Percentiles rank a stretch among this genome's conserved stretches.
Evolutionary conservation across 1,139 yeast genomes (phyloP).

Genomic region (Protomyces inundatus): DNA sequence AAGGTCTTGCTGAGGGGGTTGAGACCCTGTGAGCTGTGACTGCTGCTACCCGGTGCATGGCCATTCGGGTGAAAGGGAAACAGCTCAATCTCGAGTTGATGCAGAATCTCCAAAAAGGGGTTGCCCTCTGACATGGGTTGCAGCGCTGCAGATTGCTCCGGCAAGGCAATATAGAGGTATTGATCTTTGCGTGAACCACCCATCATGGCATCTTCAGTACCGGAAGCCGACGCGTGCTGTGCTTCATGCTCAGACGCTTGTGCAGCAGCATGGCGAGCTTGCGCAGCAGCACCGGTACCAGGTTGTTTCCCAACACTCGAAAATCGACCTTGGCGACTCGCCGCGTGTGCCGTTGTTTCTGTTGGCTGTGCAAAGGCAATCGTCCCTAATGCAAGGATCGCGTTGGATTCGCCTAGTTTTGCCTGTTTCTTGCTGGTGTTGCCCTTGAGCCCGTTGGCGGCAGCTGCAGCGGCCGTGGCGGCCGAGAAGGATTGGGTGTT

Average conservation of each 20-base stretch:
- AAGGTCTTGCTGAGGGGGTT: neutral
- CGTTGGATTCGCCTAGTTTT: slow-evolving; percentile 2
- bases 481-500: neutral
- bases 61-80: neutral
- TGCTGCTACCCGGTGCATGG: neutral
- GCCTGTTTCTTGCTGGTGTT: neutral
- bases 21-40: neutral
- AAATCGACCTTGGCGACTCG: neutral
- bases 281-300: neutral
- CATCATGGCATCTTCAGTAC: slow-evolving; percentile 9
- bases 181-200: slow-evolving; percentile 20
- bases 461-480: too few species aligned
- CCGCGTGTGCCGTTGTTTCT: neutral
- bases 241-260: neutral
- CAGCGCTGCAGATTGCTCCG: slow-evolving; percentile 14
- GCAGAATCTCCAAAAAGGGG: slow-evolving; percentile 20
- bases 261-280: neutral
- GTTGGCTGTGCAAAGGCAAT: neutral
- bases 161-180: slow-evolving; percentile 24
- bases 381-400: slow-evolving; percentile 11
- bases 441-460: neutral
- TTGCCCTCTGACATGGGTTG: slow-evolving; percentile 23
- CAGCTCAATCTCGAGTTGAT: slow-evolving; percentile 13
- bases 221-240: neutral
- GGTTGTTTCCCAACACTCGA: neutral